Evolutionary conservation across 768 basidiomycete species (phyloP), one percentile per base, ranked within the genome.

Genomic region (Pluteus cervinus): DNA sequence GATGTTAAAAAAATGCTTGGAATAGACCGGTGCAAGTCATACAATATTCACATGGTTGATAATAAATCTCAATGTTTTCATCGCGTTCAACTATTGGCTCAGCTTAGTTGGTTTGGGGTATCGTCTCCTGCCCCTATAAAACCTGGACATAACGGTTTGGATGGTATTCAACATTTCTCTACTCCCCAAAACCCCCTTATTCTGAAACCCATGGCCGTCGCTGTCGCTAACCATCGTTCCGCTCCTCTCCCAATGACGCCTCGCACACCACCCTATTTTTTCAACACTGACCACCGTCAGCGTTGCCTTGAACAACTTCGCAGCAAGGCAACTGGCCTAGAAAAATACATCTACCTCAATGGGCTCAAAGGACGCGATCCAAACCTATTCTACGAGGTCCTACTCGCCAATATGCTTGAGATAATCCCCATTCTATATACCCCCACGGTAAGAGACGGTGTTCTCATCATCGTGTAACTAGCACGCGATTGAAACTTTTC

Each of bases 401-500:
- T 82, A 9, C 61, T 78, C 24, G 68, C 62, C 43, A 76, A 83
- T 53, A 71, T 84, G 69, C 59, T 71, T 51, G 81, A 80, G 57
- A 62, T 83, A 26, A 65, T 78, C 15, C 84, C 84, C 10, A 73
- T 86, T 42, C 58, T 86, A 17, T 86, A 86, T 57, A 86, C 84
- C 4, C 84, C 84, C 4, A 84, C 81, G 41, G 82, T 82, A 48
- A 33, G 40, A 34, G 30, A 15, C 39, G 29, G n/a, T 32, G 10
- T 44, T 25, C 23, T n/a, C 14, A 14, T 29, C 18, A 12, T 7
- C 20, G 9, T 16, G 15, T n/a, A 32, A 6, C 18, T 23, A 14
- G 11, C 25, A 22, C 32, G 25, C 1, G 29, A 33, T 43, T 44
- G 43, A 53, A 36, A 48, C 41, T 33, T 49, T 21, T 33, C 29